Percentiles rank a stretch among this genome's conserved stretches.
Evolutionary conservation across 129 eudicot species (phyloP).

Genomic region (Kitagawia praeruptora): DNA sequence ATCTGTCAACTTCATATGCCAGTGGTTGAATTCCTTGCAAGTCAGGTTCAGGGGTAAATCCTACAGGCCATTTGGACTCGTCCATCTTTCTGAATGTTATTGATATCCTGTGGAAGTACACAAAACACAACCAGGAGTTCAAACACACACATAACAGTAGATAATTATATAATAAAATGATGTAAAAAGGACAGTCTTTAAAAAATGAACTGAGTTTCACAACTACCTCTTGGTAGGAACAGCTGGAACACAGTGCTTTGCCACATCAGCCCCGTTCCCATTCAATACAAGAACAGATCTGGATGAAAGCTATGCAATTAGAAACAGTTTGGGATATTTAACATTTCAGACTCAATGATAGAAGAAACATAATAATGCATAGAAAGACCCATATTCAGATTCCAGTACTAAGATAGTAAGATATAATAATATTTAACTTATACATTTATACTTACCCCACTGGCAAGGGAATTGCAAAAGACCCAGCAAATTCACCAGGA

Average conservation of each 20-base stretch:
- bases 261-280: conserved; percentile 90
- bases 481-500: conserved; percentile 79
- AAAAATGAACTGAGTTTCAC: background rate
- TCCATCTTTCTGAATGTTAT: conserved; percentile 95
- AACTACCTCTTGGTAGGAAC: conserved; percentile 78
- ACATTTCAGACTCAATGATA: background rate
- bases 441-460: conserved; percentile 54
- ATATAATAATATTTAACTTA: background rate
- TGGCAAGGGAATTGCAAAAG: conserved; percentile 61
- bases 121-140: conserved; percentile 2
- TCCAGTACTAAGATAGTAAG: background rate
- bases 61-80: conserved; percentile 64
- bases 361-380: background rate
- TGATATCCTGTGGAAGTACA: conserved; percentile 55
- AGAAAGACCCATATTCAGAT: background rate
- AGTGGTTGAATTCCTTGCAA: conserved; percentile 77
- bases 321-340: background rate
- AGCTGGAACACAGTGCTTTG: conserved; percentile 95
- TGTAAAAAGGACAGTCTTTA: background rate
- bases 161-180: background rate
- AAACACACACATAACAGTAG: background rate
- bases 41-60: conserved; percentile 68
- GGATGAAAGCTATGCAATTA: conserved; percentile 16
- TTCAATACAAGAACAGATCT: conserved; percentile 88
- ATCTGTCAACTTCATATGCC: conserved; percentile 32